Base-by-base conservation (phyloP, 495 filamentous ascomycete genomes). In the Neurospora sp. region DNA sequence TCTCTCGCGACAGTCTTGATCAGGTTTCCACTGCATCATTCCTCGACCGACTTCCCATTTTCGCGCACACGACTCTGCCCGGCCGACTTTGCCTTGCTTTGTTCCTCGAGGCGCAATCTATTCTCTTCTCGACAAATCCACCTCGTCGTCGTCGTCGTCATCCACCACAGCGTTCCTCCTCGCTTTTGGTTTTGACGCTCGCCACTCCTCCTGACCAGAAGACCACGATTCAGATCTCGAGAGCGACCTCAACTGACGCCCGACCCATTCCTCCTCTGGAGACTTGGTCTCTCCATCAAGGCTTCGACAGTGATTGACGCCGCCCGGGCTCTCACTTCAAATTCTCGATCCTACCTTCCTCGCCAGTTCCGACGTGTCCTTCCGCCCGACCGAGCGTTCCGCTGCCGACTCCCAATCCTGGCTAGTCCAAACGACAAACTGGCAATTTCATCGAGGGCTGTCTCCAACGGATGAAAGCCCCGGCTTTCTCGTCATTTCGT, bases 91-190 rank as follows among this genome's bases (percentile, higher is more conserved):
- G 69, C 71, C 37, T 73, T 69, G 71, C 79, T 79, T 82, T 82
- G 80, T 80, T 35, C 76, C 74, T 78, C 79, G 77, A 81, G 77
- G 75, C 80, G 75, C 80, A 77, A 76, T 75, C 72, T 39, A 7
- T 31, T 60, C 49, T 39, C 31, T 31, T 44, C 72, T 42, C 72
- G 69, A 44, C 35, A 46, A 71, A 37, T 46, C 69, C 69, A n/a
- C 37, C 38, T 38, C 44, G 11, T 71, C 69, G 69, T 70, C 39
- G 42, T 12, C 46, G 46, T 71, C 76, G 49, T 73, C 77, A 62
- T 73, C 60, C 35, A 62, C 73, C 74, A 76, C 79, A 78, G 78
- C 79, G 75, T 70, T 74, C 71, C 76, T 70, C 72, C 76, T 74
- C 71, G 73, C 73, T 39, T 60, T 72, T 46, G 31, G 73, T 49